Base-by-base conservation (phyloP, 1,139 yeast species). In the Pichia sp. region DNA sequence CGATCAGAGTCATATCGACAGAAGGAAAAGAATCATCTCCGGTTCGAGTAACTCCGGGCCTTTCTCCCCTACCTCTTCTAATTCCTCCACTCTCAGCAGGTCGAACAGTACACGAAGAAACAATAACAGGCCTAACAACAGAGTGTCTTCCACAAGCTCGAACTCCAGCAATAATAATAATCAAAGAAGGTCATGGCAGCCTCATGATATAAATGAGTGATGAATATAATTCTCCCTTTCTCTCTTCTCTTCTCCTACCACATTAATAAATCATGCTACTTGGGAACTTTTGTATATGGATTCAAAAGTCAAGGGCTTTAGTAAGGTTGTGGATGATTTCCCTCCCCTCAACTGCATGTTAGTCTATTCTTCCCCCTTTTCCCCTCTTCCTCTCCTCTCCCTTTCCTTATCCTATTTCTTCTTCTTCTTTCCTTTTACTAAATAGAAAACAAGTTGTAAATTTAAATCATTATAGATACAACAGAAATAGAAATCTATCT, bases 91-190 rank as follows among this genome's bases (percentile, higher is more conserved):
- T 14, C n/a, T 48, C 2, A 16, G 38, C 5, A 48, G 55, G 20
- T 52, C 55, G 4, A 48, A 44, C 14, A 52, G 52, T 34, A 52
- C 52, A 7, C 30, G 52, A 31, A 52, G 29, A 17, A 50, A 52
- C 24, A 29, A 47, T 17, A 53, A 44, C 38, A 43, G 45, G 6
- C 29, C 29, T 14, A 48, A 46, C 36, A 48, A 54, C 45, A 54
- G 51, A 20, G 47, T 50, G 12, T 53, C 56, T 14, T 12, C 49
- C 6, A 24, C n/a, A 7, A 46, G 44, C 27, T 27, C 27, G 16
- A 51, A 46, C 24, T 7, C 41, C 29, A 43, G 47, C 46, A 42
- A 38, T 30, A 43, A 16, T 31, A 49, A 30, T 24, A 48, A 49
- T 33, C 51, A 50, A 3, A 47, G 50, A 42, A 43, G 45, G 31